Evolutionary conservation across 176 grass and related monocot genomes (phyloP).

Genomic region (Eleusine coracana): DNA sequence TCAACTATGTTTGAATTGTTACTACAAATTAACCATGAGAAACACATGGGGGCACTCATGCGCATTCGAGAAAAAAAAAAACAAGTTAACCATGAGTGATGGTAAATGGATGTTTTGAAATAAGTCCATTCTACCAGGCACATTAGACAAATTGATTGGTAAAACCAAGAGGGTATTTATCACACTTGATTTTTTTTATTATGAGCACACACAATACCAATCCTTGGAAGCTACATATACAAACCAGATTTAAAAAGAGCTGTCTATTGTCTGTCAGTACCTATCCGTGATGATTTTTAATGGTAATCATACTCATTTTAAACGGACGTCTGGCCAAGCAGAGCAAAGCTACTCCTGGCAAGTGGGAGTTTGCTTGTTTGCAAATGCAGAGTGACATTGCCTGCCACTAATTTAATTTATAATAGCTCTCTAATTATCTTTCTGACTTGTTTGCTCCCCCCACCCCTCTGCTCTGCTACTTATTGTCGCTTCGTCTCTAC

Average conservation of each 20-base stretch:
- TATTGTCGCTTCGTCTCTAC: not conserved
- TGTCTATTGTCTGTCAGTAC: not conserved
- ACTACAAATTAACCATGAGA: constrained; percentile 7
- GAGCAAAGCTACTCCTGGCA: not conserved
- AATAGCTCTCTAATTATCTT: constrained; percentile 20
- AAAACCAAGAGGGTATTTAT: constrained; percentile 30
- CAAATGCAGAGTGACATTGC: constrained; percentile 26
- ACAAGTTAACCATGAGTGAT: constrained; percentile 4
- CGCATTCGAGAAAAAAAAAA: no score
- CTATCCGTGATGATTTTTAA: constrained; percentile 19
- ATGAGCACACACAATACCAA: not conserved
- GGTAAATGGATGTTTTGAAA: not conserved
- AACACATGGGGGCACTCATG: no score
- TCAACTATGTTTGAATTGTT: not conserved
- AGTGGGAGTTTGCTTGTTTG: constrained; percentile 33
- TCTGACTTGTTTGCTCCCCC: not conserved
- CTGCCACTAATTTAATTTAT: constrained; percentile 26
- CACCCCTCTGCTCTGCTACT: not conserved
- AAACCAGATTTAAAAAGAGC: not conserved
- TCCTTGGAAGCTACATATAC: not conserved
- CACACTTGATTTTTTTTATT: constrained; percentile 8
- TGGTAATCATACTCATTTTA: constrained; percentile 17
- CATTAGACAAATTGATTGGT: not conserved
- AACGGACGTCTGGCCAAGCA: not conserved
- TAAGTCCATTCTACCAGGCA: constrained; percentile 12